Base-by-base conservation (phyloP, 2,329 filamentous ascomycete species). In the Fusarium sp. region DNA sequence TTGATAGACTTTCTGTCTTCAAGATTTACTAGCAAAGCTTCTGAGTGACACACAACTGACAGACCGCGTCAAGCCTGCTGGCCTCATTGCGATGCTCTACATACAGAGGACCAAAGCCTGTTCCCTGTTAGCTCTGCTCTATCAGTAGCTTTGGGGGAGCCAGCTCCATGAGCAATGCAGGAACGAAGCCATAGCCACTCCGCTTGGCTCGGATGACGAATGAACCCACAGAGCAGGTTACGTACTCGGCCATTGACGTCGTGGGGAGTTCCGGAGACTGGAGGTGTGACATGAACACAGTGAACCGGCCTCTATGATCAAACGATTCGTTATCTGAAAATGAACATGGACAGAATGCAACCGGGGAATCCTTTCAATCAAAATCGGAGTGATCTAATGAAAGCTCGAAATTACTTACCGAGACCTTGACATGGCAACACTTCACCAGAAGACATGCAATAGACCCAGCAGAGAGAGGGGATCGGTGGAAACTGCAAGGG, bases 161-260 rank as follows among this genome's bases (percentile, higher is more conserved):
- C 69, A 51, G 71, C 76, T 72, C 69, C 73, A 65, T 77, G 59
- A 75, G 75, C 72, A 61, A 78, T 78, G 77, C 77, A 78, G 77
- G 77, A 78, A 78, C 77, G 57, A 78, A 75, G 75, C 64, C 65
- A 59, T 68, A 74, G 63, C 68, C 70, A 70, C 68, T 76, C 69
- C 70, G 69, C 73, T 63, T 62, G 42, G 62, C 63, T 53, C 51
- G 67, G 69, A 60, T 70, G 63, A 63, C 65, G 64, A 76, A 61
- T 48, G 48, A 70, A 65, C 59, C 74, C 69, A 75, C 64, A 57
- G 68, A 69, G 60, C 69, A 60, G 68, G 65, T 70, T 65, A 50
- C 47, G 55, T 59, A 59, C 63, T 59, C 61, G 44, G 63, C 63
- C 62, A 67, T 66, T 76, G 73, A 76, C 72, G 70, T 75, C 63